These are phyloP conservation scores for Amanita rubescens DNA, from an alignment of 768 basidiomycete genomes.

Conservation along the genomic window DNA sequence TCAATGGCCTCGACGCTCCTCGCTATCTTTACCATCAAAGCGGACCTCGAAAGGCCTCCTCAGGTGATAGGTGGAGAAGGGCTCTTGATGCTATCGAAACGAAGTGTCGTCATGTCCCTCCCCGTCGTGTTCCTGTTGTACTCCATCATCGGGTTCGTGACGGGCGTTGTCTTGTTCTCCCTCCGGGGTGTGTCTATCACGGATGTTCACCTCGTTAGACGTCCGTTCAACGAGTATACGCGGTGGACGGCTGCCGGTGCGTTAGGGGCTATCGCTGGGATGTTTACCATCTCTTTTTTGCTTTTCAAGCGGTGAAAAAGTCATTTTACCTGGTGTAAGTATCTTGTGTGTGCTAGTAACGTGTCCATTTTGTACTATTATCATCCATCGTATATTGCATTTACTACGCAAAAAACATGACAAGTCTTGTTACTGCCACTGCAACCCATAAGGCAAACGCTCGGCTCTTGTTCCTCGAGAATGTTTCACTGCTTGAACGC, in stretches of 20 bases:
- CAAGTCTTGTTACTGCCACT: too few relatives aligned
- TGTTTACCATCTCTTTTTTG: slow-evolving; percentile 47
- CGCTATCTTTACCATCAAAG: slow-evolving; percentile 63
- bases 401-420: too few relatives aligned
- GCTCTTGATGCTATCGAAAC: slow-evolving; percentile 39
- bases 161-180: slow-evolving; percentile 58
- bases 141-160: slow-evolving; percentile 60
- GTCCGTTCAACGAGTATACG: slow-evolving; percentile 51
- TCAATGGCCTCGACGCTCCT: slow-evolving; percentile 65
- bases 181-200: slow-evolving; percentile 43
- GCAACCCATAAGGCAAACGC: too few relatives aligned
- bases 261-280: slow-evolving; percentile 55
- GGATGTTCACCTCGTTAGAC: slow-evolving; percentile 25
- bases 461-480: too few relatives aligned
- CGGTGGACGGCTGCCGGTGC: slow-evolving; percentile 58
- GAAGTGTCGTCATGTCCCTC: slow-evolving; percentile 60
- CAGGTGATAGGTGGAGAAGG: slow-evolving; percentile 52
- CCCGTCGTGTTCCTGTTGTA: slow-evolving; percentile 71
- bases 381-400: background rate
- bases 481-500: too few relatives aligned
- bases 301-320: slow-evolving; percentile 26
- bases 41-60: slow-evolving; percentile 49
- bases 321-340: too few relatives aligned
- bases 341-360: too few relatives aligned
- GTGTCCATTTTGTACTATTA: too few relatives aligned